Percentiles rank a stretch among this genome's conserved stretches.
Conservation (phyloP, 139 green algal species). For the Tetraselmis chui region DNA sequence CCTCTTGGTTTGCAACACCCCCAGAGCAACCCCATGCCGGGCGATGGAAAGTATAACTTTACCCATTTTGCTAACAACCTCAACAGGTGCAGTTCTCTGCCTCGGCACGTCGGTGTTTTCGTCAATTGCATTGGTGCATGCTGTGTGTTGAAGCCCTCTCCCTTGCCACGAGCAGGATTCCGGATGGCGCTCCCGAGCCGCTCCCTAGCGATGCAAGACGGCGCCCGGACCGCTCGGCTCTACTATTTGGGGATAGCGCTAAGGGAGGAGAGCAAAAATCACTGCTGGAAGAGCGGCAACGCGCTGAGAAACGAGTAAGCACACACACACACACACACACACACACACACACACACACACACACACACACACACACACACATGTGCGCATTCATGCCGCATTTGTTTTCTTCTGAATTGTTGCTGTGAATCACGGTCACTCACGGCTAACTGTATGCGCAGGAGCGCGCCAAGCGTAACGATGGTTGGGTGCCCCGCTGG, state of each 20-base stretch:
- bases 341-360: no score
- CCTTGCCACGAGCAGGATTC: no score
- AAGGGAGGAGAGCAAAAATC: slow-evolving; percentile 62
- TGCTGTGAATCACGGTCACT: neutral
- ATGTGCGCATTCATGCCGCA: no score
- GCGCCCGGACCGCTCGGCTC: slow-evolving; percentile 43
- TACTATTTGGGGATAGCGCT: slow-evolving; percentile 50
- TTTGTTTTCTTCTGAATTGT: slow-evolving; percentile 1
- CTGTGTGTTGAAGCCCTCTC: no score
- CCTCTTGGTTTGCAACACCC: neutral
- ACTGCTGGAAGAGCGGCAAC: slow-evolving; percentile 71
- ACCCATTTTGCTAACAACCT: slow-evolving; percentile 81
- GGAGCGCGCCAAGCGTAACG: slow-evolving; percentile 45
- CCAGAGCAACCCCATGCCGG: slow-evolving; percentile 58
- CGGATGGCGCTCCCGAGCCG: slow-evolving; percentile 40
- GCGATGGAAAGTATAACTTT: slow-evolving; percentile 82
- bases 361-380: no score
- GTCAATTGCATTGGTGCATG: no score
- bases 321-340: no score
- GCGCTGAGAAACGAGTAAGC: slow-evolving; percentile 45
- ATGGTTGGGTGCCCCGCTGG: slow-evolving; percentile 65
- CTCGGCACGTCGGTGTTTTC: no score
- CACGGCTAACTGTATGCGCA: slow-evolving; percentile 7
- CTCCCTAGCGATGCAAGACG: slow-evolving; percentile 72
- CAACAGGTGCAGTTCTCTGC: slow-evolving; percentile 62